A percentile compares a stretch with the other conserved stretches of the same genome.
Evolutionary conservation across 2,329 filamentous ascomycete species (phyloP).

Genomic region (Raffaelea ambrosiae): DNA sequence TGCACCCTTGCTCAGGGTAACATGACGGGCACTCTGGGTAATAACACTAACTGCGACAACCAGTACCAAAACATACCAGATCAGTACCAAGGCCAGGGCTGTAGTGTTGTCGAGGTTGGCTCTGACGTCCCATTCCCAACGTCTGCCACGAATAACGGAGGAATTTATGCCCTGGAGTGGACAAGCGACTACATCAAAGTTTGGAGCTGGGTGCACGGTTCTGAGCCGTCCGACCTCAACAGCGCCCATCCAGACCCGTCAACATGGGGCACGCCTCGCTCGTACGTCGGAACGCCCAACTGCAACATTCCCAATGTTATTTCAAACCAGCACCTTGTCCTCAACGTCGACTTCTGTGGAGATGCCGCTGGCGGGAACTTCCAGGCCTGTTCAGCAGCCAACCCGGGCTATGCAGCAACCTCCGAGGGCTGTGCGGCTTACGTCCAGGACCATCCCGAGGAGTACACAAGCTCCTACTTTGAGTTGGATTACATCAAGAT

Average conservation of each 20-base stretch:
- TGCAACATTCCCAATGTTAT: conserved; percentile 61
- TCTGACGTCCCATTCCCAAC: conserved; percentile 3
- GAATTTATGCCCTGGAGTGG: conserved; percentile 32
- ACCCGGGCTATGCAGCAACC: conserved; percentile 15
- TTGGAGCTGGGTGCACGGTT: conserved; percentile 27
- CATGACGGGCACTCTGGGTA: conserved; percentile 21
- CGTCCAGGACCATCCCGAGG: conserved; percentile 25
- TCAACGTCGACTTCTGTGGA: conserved; percentile 70
- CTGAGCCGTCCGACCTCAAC: conserved; percentile 25
- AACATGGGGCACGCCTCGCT: conserved; percentile 56
- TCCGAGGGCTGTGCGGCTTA: conserved; percentile 23
- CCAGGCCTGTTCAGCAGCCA: conserved; percentile 10
- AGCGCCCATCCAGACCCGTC: conserved; percentile 47
- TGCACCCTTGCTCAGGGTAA: conserved; percentile 23
- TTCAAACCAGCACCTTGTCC: conserved; percentile 59
- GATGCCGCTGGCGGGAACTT: conserved; percentile 47
- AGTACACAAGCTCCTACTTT: conserved; percentile 31
- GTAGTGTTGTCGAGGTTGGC: conserved; percentile 26
- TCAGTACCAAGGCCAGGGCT: conserved; percentile 31
- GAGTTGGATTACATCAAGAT: conserved; percentile 33
- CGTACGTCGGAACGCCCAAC: conserved; percentile 44
- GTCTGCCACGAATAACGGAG: conserved; percentile 13
- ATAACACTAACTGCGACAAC: conserved; percentile 33
- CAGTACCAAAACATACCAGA: conserved; percentile 12
- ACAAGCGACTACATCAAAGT: conserved; percentile 30